Evolutionary conservation across 2,329 filamentous ascomycete genomes (phyloP).

Genomic region (Colletotrichum spinosum): DNA sequence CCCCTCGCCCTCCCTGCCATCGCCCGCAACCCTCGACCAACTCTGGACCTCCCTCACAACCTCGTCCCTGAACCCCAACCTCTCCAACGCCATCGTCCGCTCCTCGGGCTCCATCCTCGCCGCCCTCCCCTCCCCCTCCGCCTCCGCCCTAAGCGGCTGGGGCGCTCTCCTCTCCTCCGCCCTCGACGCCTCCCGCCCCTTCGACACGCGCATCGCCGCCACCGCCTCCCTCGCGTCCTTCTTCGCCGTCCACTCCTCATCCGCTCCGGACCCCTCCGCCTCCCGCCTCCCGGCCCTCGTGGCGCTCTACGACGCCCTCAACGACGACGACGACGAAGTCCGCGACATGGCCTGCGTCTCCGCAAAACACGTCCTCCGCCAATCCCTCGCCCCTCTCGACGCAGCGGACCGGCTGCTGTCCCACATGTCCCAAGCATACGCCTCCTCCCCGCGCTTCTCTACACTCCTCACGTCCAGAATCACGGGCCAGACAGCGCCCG

Average conservation of each 20-base stretch:
- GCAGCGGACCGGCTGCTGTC: conserved; percentile 58
- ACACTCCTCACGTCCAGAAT: conserved; percentile 56
- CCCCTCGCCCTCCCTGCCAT: conserved; percentile 45
- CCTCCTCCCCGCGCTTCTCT: conserved; percentile 50
- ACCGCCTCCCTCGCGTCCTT: conserved; percentile 66
- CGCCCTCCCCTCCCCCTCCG: conserved; percentile 43
- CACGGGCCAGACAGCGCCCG: conserved; percentile 44
- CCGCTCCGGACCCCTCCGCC: conserved; percentile 40
- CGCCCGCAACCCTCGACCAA: conserved; percentile 46
- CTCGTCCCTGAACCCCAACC: conserved; percentile 57
- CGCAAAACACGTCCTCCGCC: conserved; percentile 57
- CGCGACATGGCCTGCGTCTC: conserved; percentile 71
- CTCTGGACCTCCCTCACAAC: conserved; percentile 55
- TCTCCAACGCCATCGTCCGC: conserved; percentile 62
- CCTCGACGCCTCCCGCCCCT: conserved; percentile 58
- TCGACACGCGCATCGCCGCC: conserved; percentile 73
- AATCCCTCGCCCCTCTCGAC: conserved; percentile 60
- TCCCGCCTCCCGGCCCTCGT: conserved; percentile 68
- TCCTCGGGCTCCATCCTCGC: conserved; percentile 59
- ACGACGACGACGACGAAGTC: conserved; percentile 94
- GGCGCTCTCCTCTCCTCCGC: conserved; percentile 57
- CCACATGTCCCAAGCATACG: conserved; percentile 54
- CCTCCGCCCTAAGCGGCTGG: conserved; percentile 52
- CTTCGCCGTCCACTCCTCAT: conserved; percentile 47
- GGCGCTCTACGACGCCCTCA: conserved; percentile 79